phyloP scores from a whole-genome alignment of 352 stramenopile genomes.

The Phytophthora constricta region DNA sequence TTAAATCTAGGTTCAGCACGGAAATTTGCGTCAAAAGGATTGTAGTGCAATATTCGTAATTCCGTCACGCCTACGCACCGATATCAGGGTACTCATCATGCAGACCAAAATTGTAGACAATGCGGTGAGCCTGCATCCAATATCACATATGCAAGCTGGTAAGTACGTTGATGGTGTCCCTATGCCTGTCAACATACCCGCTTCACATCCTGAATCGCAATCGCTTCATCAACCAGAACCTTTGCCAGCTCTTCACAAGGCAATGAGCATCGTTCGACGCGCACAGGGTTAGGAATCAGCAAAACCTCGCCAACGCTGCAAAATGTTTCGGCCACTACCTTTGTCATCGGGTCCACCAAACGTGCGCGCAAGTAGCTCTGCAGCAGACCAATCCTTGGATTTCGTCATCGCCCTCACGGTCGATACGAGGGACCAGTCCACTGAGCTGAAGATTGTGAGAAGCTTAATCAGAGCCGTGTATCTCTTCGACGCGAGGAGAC shows the following conservation, averaged over 20 bases:
- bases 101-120: slow-evolving; percentile 64
- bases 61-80: slow-evolving; percentile 41
- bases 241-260: slow-evolving; percentile 39
- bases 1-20: slow-evolving; percentile 32
- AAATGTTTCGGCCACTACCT: slow-evolving; percentile 15
- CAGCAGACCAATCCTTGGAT: slow-evolving; percentile 67
- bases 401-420: slow-evolving; percentile 52
- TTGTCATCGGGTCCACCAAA: slow-evolving; percentile 36
- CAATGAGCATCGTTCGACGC: neutral
- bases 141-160: neutral
- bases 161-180: neutral
- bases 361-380: slow-evolving; percentile 54
- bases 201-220: slow-evolving; percentile 65
- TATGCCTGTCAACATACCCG: slow-evolving; percentile 34
- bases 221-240: slow-evolving; percentile 61
- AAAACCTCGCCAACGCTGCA: neutral
- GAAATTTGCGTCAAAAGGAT: too few relatives aligned
- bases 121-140: slow-evolving; percentile 53
- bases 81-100: slow-evolving; percentile 69
- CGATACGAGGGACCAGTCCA: slow-evolving; percentile 49
- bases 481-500: slow-evolving; percentile 46
- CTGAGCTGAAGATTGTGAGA: slow-evolving; percentile 35
- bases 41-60: too few relatives aligned
- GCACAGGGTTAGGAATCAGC: neutral
- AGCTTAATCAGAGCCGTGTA: slow-evolving; percentile 64